Percentiles rank a stretch among this genome's conserved stretches.
Evolutionary conservation across 2,329 filamentous ascomycete genomes (phyloP).

Genomic region (Dactylella cylindrospora): DNA sequence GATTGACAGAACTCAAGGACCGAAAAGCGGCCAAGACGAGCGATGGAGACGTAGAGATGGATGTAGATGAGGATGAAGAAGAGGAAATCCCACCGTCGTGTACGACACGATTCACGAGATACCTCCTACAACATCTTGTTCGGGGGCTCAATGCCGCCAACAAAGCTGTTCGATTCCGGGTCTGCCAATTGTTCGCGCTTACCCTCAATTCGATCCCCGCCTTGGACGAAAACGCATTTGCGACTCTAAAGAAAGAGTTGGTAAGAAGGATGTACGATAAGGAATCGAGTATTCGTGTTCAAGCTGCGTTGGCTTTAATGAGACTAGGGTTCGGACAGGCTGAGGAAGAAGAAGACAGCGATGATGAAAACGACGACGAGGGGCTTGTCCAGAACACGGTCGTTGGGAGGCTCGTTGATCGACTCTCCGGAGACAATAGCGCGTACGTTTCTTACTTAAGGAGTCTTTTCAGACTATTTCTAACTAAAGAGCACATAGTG

Average conservation of each 20-base stretch:
- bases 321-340: constrained; percentile 62
- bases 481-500: constrained; percentile 52
- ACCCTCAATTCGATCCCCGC: constrained; percentile 89
- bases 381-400: constrained; percentile 59
- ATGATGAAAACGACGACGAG: constrained; percentile 71
- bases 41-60: constrained; percentile 52
- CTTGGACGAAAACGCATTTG: constrained; percentile 65
- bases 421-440: constrained; percentile 86
- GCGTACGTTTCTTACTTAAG: constrained; percentile 55
- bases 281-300: constrained; percentile 85
- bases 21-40: constrained; percentile 55
- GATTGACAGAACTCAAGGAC: constrained; percentile 19
- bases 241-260: constrained; percentile 74
- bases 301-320: constrained; percentile 87
- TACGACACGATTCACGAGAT: constrained; percentile 73
- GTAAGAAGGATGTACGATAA: constrained; percentile 89
- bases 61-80: constrained; percentile 67
- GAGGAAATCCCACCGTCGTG: constrained; percentile 78
- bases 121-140: constrained; percentile 71
- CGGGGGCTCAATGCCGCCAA: constrained; percentile 83
- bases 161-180: constrained; percentile 84
- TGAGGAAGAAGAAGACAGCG: constrained; percentile 70
- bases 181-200: constrained; percentile 85
- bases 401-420: constrained; percentile 79
- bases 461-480: background rate